Conservation (phyloP, 208 protist species). For the Acanthamoeba sp. region DNA sequence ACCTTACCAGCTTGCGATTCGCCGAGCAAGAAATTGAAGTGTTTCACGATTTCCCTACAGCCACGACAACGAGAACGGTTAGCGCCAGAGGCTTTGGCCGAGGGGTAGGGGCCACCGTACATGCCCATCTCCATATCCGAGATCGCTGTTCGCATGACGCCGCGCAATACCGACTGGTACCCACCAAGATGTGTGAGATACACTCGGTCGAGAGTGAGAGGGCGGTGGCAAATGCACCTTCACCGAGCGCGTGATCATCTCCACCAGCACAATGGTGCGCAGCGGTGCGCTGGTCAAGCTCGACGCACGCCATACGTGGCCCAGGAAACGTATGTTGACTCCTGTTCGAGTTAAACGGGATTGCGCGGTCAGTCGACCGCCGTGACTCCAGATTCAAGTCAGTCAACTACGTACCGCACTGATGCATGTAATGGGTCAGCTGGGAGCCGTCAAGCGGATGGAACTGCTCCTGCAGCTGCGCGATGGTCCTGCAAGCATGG, state of each 20-base stretch:
- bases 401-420: constrained; percentile 16
- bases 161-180: constrained; percentile 24
- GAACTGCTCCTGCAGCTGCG: not conserved
- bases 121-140: constrained; percentile 39
- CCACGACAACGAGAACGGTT: not conserved
- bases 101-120: not conserved
- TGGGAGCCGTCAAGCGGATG: constrained; percentile 14
- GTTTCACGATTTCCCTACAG: constrained; percentile 1
- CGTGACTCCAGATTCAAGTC: no score
- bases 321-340: constrained; percentile 47
- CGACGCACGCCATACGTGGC: not conserved
- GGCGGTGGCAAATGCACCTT: not conserved
- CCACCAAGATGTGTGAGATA: not conserved
- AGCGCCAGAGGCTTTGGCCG: not conserved
- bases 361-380: no score
- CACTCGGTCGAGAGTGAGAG: not conserved
- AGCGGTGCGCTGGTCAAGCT: not conserved
- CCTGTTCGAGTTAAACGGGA: not conserved
- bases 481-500: not conserved
- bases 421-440: constrained; percentile 42
- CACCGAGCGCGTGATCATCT: constrained; percentile 67
- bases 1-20: not conserved
- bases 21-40: constrained; percentile 63
- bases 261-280: constrained; percentile 25
- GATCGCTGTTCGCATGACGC: constrained; percentile 31